A percentile compares a stretch with the other conserved stretches of the same genome.
Conservation (phyloP, 1,139 yeast genomes). For the Sugiyamaella paludigena region DNA sequence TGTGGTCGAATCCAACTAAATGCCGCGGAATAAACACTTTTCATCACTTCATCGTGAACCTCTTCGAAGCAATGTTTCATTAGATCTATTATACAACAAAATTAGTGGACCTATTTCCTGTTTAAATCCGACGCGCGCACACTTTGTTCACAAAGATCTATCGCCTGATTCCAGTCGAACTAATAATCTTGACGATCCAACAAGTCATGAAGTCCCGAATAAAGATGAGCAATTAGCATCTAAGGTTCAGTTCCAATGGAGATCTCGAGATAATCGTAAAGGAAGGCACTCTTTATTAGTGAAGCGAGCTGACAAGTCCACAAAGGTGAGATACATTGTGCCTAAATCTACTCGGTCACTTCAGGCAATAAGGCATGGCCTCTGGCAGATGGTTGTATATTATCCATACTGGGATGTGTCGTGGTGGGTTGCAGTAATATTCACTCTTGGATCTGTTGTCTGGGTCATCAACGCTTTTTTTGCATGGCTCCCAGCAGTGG, state of each 20-base stretch:
- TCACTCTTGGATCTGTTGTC: constrained; percentile 19
- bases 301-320: neutral
- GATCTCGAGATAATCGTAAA: constrained; percentile 19
- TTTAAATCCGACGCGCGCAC: constrained; percentile 8
- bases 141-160: neutral
- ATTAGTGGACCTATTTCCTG: constrained; percentile 5
- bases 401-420: constrained; percentile 23
- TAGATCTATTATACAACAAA: neutral
- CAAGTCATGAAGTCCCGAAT: too few species aligned
- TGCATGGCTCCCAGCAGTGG: constrained; percentile 18
- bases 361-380: constrained; percentile 3
- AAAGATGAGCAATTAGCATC: constrained; percentile 5
- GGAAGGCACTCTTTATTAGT: constrained; percentile 18
- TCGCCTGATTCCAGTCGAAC: neutral
- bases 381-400: constrained; percentile 14
- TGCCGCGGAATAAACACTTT: constrained; percentile 5
- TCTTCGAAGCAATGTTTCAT: neutral
- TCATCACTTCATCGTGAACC: constrained; percentile 1
- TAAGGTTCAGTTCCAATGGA: constrained; percentile 13
- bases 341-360: constrained; percentile 6
- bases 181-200: neutral
- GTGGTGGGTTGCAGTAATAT: constrained; percentile 17
- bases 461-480: constrained; percentile 22
- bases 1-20: neutral
- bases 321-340: neutral